A percentile compares a stretch with the other conserved stretches of the same genome.
Evolutionary conservation across 495 filamentous ascomycete genomes (phyloP).

Genomic region (Tuber umbilicatum): DNA sequence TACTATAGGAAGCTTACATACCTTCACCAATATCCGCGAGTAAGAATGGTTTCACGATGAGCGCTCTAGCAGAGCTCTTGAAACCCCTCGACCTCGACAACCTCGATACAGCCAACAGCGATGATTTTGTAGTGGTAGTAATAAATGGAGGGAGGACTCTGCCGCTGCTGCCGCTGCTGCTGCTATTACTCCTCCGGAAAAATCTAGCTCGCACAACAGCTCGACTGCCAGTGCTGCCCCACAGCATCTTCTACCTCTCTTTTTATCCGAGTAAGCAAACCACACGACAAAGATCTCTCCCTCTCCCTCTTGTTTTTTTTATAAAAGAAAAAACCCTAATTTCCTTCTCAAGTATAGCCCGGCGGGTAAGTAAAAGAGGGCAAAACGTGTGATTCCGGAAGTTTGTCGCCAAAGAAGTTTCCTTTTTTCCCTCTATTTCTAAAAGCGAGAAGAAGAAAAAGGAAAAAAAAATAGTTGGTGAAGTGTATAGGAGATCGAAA

Average conservation of each 20-base stretch:
- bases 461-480: neutral
- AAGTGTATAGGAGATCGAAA: slow-evolving; percentile 1
- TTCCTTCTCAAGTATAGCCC: neutral
- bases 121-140: neutral
- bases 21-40: slow-evolving; percentile 97
- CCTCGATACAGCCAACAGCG: neutral
- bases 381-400: neutral
- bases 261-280: neutral
- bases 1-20: slow-evolving; percentile 42
- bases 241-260: slow-evolving; percentile 47
- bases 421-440: neutral
- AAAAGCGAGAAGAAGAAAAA: neutral
- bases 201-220: neutral
- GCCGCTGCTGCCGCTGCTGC: neutral
- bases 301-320: neutral
- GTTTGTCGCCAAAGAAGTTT: neutral
- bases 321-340: neutral
- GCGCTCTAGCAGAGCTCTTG: slow-evolving; percentile 53
- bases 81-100: slow-evolving; percentile 45
- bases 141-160: neutral
- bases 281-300: neutral
- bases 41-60: slow-evolving; percentile 73
- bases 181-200: neutral
- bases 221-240: neutral
- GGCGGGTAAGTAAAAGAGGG: neutral